Percentiles rank a stretch among this genome's conserved stretches.
Conservation (phyloP, 768 basidiomycete species). For the Xerocomus spinulosus region DNA sequence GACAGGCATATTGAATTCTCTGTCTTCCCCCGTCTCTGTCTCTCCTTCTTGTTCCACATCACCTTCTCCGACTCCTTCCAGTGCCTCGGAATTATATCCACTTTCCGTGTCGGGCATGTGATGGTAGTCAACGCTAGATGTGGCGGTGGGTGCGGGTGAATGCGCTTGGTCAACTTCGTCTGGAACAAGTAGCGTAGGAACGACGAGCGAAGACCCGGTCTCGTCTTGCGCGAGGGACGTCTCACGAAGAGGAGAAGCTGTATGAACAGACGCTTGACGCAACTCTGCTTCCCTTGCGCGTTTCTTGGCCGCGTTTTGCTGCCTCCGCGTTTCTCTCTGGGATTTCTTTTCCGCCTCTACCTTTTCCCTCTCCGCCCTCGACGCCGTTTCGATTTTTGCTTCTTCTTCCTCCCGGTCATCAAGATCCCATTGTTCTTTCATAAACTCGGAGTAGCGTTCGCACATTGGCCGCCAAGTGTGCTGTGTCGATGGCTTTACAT, state of each 20-base stretch:
- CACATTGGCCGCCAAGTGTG: conserved; percentile 73
- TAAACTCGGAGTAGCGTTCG: conserved; percentile 83
- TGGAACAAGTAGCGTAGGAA: conserved; percentile 19
- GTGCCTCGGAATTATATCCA: conserved; percentile 52
- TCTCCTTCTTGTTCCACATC: conserved; percentile 26
- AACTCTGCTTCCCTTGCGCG: conserved; percentile 38
- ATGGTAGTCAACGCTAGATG: conserved; percentile 44
- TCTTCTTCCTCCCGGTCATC: conserved; percentile 77
- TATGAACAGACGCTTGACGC: conserved; percentile 21
- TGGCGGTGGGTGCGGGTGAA: conserved; percentile 50
- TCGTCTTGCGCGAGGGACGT: conserved; percentile 30
- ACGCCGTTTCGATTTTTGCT: conserved; percentile 42
- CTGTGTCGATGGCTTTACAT: conserved; percentile 24
- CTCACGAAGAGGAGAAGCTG: conserved; percentile 26
- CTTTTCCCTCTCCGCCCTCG: conserved; percentile 46
- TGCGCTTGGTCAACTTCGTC: conserved; percentile 34
- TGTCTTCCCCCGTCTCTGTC: conserved; percentile 19
- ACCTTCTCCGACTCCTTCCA: conserved; percentile 29
- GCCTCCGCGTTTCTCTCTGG: conserved; percentile 45
- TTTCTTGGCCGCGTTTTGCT: conserved; percentile 51
- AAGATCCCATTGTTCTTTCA: conserved; percentile 73
- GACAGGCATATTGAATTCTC: conserved; percentile 21
- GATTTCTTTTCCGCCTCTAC: conserved; percentile 31
- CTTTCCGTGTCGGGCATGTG: conserved; percentile 42
- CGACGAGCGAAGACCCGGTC: conserved; percentile 24